These are phyloP conservation scores for Boechera stricta DNA, from an alignment of 345 rosid species.

Conservation along the genomic window DNA sequence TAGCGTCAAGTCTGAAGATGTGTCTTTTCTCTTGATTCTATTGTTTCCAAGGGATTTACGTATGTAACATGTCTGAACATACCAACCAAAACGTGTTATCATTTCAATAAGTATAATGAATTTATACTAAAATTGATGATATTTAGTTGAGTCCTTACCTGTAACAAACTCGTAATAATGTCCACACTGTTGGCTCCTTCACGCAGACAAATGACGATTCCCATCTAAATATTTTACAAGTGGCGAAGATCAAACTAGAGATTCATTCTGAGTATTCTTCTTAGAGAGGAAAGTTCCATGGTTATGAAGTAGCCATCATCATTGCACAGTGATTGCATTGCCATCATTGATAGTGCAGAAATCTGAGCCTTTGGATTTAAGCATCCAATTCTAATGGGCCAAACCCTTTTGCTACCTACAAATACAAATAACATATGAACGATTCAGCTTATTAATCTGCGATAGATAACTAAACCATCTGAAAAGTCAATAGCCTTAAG, in stretches of 20 bases:
- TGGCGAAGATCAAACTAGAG: conserved; percentile 23
- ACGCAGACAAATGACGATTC: conserved; percentile 32
- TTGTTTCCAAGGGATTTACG: conserved; percentile 33
- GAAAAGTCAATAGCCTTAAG: neutral
- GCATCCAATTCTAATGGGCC: conserved; percentile 39
- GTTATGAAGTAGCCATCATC: conserved; percentile 42
- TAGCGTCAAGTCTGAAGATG: conserved; percentile 7
- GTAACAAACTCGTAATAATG: conserved; percentile 34
- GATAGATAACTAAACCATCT: neutral
- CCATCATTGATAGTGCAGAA: conserved; percentile 19
- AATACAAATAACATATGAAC: conserved; percentile 12
- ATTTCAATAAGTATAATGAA: neutral
- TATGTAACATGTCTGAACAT: conserved; percentile 42
- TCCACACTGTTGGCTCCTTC: conserved; percentile 42
- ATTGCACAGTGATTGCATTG: conserved; percentile 37
- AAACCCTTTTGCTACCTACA: conserved; percentile 37
- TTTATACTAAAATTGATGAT: neutral
- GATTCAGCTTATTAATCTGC: neutral
- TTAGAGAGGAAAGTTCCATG: conserved; percentile 21
- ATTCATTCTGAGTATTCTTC: conserved; percentile 7
- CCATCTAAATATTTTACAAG: conserved; percentile 22
- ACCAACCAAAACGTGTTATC: conserved; percentile 8
- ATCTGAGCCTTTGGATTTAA: conserved; percentile 41
- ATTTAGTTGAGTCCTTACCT: conserved; percentile 14
- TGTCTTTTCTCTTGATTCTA: neutral